Base-by-base conservation (phyloP, 2,329 filamentous ascomycete genomes). In the Trichoderma gracile region DNA sequence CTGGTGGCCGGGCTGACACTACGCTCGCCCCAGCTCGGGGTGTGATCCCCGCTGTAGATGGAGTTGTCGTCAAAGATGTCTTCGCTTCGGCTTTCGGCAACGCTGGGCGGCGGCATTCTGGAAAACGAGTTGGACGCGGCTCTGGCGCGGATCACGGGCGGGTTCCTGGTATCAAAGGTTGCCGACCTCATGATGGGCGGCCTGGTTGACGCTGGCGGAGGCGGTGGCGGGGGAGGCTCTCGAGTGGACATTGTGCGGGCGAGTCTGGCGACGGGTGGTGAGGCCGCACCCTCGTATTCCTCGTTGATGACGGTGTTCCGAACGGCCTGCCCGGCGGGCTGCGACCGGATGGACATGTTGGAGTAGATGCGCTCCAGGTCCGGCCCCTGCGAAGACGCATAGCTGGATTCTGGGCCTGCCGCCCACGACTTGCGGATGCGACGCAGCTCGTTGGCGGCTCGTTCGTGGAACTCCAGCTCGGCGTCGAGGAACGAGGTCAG, bases 391-490 rank as follows among this genome's bases (percentile, higher is more conserved):
- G 77, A 50, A 80, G 78, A 27, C 69, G 75, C 64, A 65, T 65
- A 68, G 72, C 66, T 45, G 68, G 40, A 12, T 53, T 65, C n/a
- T 65, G 63, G 27, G 57, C 61, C 61, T 57, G 64, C 58, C n/a
- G 72, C 71, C 80, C 82, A 84, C 38, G 77, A 76, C 65, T 81
- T 78, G 56, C 81, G 80, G 27, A 81, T 79, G 33, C 83, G 81
- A 4, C 84, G 80, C 62, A 98, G 84, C 69, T 96, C 90, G 69
- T 97, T 93, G 61, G 90, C 86, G 74, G 92, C 97, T 66, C 90
- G 89, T 75, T 98, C 94, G 75, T 97, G 91, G 78, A 95, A 97
- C 68, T 90, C 89, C 65, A 98, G 83, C 78, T 98, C 91, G 46
- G 92, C 90, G 67, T 98, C 93, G 58, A 98, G 80, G 75, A 98